phyloP scores from a whole-genome alignment of 2,329 filamentous ascomycete species.

The Fusarium pseudocircinatum region DNA sequence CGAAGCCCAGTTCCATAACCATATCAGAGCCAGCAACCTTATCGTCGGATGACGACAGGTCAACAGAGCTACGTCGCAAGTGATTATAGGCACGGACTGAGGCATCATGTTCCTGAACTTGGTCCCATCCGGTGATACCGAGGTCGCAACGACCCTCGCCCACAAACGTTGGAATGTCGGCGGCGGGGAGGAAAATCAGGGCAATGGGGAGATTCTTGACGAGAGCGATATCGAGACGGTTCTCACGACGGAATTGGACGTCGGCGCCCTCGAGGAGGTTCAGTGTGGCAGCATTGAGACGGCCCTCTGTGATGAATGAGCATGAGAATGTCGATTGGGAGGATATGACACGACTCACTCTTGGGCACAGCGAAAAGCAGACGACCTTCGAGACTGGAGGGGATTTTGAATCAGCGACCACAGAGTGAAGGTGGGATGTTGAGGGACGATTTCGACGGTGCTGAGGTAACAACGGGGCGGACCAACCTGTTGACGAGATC shows the following conservation, averaged over 20 bases:
- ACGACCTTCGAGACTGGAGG: conserved; percentile 82
- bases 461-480: not conserved
- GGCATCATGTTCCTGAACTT: conserved; percentile 90
- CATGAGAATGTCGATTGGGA: conserved; percentile 4
- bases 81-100: conserved; percentile 61
- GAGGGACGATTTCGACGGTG: not conserved
- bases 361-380: conserved; percentile 98
- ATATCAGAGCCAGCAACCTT: conserved; percentile 76
- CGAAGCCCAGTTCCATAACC: conserved; percentile 90
- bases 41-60: conserved; percentile 46
- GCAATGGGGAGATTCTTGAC: conserved; percentile 97
- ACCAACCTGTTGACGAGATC: conserved; percentile 65
- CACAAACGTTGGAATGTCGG: conserved; percentile 97
- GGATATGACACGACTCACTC: conserved; percentile 69
- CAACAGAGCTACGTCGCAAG: conserved; percentile 56
- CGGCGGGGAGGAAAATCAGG: conserved; percentile 94
- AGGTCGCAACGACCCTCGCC: conserved; percentile 93
- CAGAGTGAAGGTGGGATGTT: not conserved
- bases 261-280: conserved; percentile 94
- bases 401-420: conserved; percentile 28
- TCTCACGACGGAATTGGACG: conserved; percentile 95
- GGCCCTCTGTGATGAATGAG: conserved; percentile 73
- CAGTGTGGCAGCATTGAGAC: conserved; percentile 86
- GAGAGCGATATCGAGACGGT: conserved; percentile 94
- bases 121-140: conserved; percentile 93